Base-by-base conservation (phyloP, 768 basidiomycete species). In the Suillus tomentosus region DNA sequence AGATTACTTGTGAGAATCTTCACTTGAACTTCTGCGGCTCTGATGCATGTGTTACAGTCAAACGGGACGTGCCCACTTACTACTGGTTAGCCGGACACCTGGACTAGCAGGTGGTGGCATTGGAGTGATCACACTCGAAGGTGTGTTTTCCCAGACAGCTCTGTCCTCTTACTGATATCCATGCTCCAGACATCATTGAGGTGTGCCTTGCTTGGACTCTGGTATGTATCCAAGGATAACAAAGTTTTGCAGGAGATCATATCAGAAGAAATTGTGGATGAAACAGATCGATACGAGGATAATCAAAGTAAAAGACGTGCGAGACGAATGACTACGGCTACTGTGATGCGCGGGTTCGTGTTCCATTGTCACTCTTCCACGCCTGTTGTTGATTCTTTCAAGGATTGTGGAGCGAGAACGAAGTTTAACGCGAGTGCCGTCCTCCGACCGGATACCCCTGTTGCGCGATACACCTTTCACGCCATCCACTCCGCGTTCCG, bases 181-280 rank as follows among this genome's bases (percentile, higher is more conserved):
- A 50, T n/a, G 36, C 8, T 53, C 1, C 61, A 89, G 91, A 93
- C 71, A 85, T 93, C 67, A 92, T 93, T 64, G 91, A 93, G 74
- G 86, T 85, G 51, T 62, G 70, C 67, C 53, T 19, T 50, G 65
- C 54, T 59, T 14, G 13, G 43, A 34, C 24, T 45, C 60, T 43
- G 24, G 6, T 55, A 37, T 39, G 13, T 48, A 17, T 40, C 43
- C 62, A 34, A 56, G 36, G 13, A 11, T 62, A 5, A 62, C 42
- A 65, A 19, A 62, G 47, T 61, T 4, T 74, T 72, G 66, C 76
- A 93, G 84, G 95, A 96, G 83, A 97, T 99, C 66, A 93, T 98
- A 22, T 89, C 91, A 0, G 95, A 97, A 77, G 96, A 97, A 74
- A 96, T 97, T 61, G 91, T 96, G 37, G 95, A 96, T 70, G 95